A percentile compares a stretch with the other conserved stretches of the same genome.
These are phyloP conservation scores for Calonectria ilicicola DNA, from an alignment of 2,329 filamentous ascomycete genomes.

Conservation along the genomic window DNA sequence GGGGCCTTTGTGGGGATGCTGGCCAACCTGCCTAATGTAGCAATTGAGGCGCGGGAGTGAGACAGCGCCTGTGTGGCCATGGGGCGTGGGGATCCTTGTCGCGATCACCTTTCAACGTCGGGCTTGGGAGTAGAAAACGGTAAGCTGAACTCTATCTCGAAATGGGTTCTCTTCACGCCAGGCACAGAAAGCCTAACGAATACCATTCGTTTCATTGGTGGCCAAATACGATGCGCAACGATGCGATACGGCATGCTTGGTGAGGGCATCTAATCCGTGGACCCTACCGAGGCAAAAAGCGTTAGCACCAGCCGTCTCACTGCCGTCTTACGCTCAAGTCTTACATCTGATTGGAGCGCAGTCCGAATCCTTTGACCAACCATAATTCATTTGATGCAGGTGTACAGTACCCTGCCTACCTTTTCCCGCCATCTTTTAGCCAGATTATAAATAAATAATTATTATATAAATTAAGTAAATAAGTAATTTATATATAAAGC, in stretches of 20 bases:
- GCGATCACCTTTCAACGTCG: neutral
- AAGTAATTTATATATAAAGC: too few species aligned
- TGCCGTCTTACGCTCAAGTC: neutral
- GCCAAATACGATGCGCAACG: constrained; percentile 1
- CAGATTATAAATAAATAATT: too few species aligned
- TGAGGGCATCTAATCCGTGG: neutral
- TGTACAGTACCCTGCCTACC: too few species aligned
- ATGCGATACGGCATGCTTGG: neutral
- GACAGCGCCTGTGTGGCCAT: neutral
- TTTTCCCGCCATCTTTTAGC: too few species aligned
- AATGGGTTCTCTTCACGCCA: neutral
- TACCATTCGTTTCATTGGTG: neutral
- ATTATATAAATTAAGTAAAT: too few species aligned
- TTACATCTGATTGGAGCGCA: constrained; percentile 5
- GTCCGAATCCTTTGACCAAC: constrained; percentile 4
- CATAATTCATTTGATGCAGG: neutral
- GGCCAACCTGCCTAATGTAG: constrained; percentile 23
- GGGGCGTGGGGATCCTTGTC: constrained; percentile 15
- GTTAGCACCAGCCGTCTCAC: neutral
- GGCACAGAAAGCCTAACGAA: neutral
- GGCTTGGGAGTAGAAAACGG: constrained; percentile 15
- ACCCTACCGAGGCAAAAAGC: constrained; percentile 4
- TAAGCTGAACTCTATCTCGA: constrained; percentile 16
- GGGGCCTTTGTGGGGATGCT: constrained; percentile 13
- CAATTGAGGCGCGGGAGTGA: constrained; percentile 11